Evolutionary conservation across 345 rosid genomes (phyloP).

Genomic region (Cardamine resedifolia): DNA sequence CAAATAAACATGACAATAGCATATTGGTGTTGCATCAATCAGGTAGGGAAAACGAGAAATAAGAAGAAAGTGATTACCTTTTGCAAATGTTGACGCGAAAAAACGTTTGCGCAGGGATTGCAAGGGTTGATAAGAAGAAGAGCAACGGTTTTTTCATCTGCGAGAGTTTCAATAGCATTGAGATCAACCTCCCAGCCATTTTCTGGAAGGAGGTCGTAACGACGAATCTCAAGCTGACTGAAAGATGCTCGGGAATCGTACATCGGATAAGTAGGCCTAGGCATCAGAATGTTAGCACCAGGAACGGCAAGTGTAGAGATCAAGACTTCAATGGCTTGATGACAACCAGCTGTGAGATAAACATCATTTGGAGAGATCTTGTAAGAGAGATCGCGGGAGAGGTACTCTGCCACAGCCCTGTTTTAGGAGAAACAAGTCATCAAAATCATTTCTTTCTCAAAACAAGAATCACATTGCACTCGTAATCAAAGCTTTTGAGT

Average conservation of each 20-base stretch:
- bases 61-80: slow-evolving; percentile 24
- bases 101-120: slow-evolving; percentile 62
- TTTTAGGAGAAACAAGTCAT: not conserved
- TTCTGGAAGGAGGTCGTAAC: slow-evolving; percentile 36
- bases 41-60: not conserved
- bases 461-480: not conserved
- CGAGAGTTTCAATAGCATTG: slow-evolving; percentile 31
- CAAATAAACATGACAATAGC: not conserved
- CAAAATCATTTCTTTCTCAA: not conserved
- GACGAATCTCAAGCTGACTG: slow-evolving; percentile 38
- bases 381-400: slow-evolving; percentile 34
- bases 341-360: slow-evolving; percentile 38
- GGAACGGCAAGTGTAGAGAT: slow-evolving; percentile 32
- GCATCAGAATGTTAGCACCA: slow-evolving; percentile 43
- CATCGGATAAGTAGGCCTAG: slow-evolving; percentile 35
- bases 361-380: slow-evolving; percentile 33
- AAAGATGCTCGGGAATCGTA: slow-evolving; percentile 34
- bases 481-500: not conserved
- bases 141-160: slow-evolving; percentile 28
- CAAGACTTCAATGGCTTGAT: slow-evolving; percentile 38
- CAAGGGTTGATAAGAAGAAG: slow-evolving; percentile 44
- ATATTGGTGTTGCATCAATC: not conserved
- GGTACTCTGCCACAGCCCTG: slow-evolving; percentile 43
- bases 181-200: slow-evolving; percentile 33
- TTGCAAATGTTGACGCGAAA: slow-evolving; percentile 42